Base-by-base conservation (phyloP, 805 yeast genomes). In the Sugiyamaella smithiae region DNA sequence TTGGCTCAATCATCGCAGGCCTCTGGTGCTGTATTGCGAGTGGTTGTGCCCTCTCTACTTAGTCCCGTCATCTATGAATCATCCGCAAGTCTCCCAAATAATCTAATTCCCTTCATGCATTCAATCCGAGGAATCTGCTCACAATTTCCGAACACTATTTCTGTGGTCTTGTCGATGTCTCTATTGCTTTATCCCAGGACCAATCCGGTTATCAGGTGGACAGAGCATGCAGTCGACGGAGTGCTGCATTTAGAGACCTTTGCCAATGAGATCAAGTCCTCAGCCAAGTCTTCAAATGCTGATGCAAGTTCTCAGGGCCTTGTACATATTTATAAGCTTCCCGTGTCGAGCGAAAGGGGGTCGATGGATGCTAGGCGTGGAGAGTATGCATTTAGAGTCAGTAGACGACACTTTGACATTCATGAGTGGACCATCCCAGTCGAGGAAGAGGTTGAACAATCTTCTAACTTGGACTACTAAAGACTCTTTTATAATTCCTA, bases 351-450 rank as follows among this genome's bases (percentile, higher is more conserved):
- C 48, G 89, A 83, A 42, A 65, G 81, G 19, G 98, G 99, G 0
- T 73, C 80, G 57, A 90, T 89, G 96, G 78, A 80, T 55, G 76
- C 80, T 1, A 77, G 81, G 49, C 73, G 74, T 50, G 83, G 85
- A 51, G 97, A 90, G 66, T 84, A 78, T 65, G 88, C 96, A 4
- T 91, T 90, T 69, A 82, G 83, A 61, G 87, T 88, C 56, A 91
- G 96, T 11, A 77, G 85, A 54, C 80, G 81, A 65, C 81, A 77
- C 58, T 88, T 91, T 62, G 96, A 87, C 60, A 84, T 93, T 46
- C 91, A 87, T 56, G 88, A 83, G 60, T 93, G 97, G 96, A 88
- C 96, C n/a, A 93, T 93, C 44, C 98, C 99, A 0, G 96, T 91
- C 1, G 97, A 89, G 49, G 85, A 75, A n/a, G 84, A 75, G 12